Conservation (phyloP, 352 stramenopile genomes). For the Phytophthora palmivora region DNA sequence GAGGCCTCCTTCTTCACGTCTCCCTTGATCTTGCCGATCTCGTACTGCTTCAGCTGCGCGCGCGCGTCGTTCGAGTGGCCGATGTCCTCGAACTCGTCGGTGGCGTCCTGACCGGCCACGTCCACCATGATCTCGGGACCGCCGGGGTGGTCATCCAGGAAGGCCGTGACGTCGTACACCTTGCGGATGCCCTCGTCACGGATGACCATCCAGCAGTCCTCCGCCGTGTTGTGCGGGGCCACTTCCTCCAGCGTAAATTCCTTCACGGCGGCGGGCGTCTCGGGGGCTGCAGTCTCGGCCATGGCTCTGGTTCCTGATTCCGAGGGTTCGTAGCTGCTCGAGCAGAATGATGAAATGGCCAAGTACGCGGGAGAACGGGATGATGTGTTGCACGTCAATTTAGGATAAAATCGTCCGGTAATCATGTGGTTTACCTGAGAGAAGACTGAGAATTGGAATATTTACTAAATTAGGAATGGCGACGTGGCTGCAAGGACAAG, state of each 20-base stretch:
- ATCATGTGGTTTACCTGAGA: neutral
- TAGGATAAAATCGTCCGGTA: neutral
- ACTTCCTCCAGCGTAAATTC: conserved; percentile 96
- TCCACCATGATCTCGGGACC: conserved; percentile 98
- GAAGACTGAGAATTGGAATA: neutral
- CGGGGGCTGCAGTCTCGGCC: conserved; percentile 28
- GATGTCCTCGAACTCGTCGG: conserved; percentile 97
- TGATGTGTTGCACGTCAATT: neutral
- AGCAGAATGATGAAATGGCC: conserved; percentile 46
- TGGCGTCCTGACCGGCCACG: conserved; percentile 93
- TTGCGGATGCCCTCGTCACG: conserved; percentile 77
- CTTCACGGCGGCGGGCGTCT: conserved; percentile 40
- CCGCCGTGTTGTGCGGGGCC: conserved; percentile 76
- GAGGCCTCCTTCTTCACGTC: conserved; percentile 58
- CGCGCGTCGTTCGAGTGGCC: conserved; percentile 97
- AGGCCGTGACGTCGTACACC: conserved; percentile 98
- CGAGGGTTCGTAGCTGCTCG: conserved; percentile 33
- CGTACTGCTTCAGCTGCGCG: conserved; percentile 92
- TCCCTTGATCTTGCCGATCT: conserved; percentile 91
- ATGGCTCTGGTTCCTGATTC: conserved; percentile 27
- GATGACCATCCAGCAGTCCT: conserved; percentile 91
- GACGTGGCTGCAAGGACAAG: conserved; percentile 33
- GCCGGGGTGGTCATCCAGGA: conserved; percentile 99
- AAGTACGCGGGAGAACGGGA: neutral
- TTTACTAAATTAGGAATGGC: neutral